phyloP scores from a whole-genome alignment of 768 basidiomycete genomes.

The Rhizopogon vinicolor region DNA sequence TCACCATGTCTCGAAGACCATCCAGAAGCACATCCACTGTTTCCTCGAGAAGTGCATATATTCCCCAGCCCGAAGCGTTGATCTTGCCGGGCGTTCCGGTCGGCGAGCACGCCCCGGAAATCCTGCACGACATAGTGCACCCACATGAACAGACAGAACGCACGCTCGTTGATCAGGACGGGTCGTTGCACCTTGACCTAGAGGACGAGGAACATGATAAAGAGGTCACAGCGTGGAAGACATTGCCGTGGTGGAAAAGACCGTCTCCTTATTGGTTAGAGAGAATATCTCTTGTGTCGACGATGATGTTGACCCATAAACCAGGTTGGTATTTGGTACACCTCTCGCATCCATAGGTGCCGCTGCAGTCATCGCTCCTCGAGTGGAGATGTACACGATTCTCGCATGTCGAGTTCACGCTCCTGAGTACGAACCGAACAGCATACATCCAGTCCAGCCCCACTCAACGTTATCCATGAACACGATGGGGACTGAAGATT shows the following conservation, averaged over 20 bases:
- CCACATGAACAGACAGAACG: slow-evolving; percentile 33
- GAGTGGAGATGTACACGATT: slow-evolving; percentile 66
- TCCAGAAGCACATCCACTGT: slow-evolving; percentile 16
- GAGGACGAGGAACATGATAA: slow-evolving; percentile 26
- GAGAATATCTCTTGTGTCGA: neutral
- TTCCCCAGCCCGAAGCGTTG: slow-evolving; percentile 28
- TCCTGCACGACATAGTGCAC: slow-evolving; percentile 42
- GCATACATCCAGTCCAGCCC: neutral
- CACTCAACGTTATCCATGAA: neutral
- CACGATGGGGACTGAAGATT: neutral
- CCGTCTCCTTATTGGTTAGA: slow-evolving; percentile 73
- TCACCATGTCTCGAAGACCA: slow-evolving; percentile 14
- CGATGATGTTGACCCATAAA: slow-evolving; percentile 22
- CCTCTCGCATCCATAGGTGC: slow-evolving; percentile 54
- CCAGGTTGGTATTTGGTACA: slow-evolving; percentile 48
- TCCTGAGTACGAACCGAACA: slow-evolving; percentile 39
- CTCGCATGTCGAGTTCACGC: slow-evolving; percentile 67
- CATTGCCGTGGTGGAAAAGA: slow-evolving; percentile 68
- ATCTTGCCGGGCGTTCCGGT: slow-evolving; percentile 42
- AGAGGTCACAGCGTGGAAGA: slow-evolving; percentile 19
- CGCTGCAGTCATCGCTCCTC: slow-evolving; percentile 60
- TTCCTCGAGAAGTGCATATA: slow-evolving; percentile 14
- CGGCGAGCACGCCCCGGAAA: slow-evolving; percentile 41
- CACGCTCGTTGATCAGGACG: slow-evolving; percentile 21
- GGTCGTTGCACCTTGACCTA: slow-evolving; percentile 10